Evolutionary conservation across 768 basidiomycete genomes (phyloP).

Genomic region (Termitomyces sp.): DNA sequence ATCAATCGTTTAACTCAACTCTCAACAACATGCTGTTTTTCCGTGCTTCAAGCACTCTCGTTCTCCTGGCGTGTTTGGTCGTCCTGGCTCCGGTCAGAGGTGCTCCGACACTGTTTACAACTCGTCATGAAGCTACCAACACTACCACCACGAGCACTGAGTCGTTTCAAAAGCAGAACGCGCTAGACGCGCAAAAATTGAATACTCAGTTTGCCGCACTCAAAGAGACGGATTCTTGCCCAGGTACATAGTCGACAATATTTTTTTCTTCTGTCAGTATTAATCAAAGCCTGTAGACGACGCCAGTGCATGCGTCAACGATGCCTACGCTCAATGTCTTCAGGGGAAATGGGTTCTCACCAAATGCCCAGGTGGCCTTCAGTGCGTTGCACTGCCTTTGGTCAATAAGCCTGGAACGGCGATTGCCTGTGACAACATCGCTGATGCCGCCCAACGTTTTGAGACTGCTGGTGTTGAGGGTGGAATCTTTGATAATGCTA

Average conservation of each 20-base stretch:
- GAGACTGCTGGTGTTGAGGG: slow-evolving; percentile 38
- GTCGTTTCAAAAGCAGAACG: slow-evolving; percentile 34
- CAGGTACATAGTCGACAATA: slow-evolving; percentile 25
- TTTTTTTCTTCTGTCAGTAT: slow-evolving; percentile 15
- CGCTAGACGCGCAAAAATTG: slow-evolving; percentile 43
- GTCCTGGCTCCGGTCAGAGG: slow-evolving; percentile 27
- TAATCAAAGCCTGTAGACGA: slow-evolving; percentile 23
- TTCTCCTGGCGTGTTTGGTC: slow-evolving; percentile 19
- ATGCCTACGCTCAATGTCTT: slow-evolving; percentile 41
- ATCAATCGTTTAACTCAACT: neutral
- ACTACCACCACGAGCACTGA: slow-evolving; percentile 9
- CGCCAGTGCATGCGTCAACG: slow-evolving; percentile 35
- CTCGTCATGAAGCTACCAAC: slow-evolving; percentile 22
- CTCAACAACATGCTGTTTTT: slow-evolving; percentile 2
- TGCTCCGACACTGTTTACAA: slow-evolving; percentile 26
- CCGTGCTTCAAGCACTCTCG: slow-evolving; percentile 4
- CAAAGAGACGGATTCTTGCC: slow-evolving; percentile 42
- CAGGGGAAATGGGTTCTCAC: slow-evolving; percentile 34
- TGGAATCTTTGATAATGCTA: slow-evolving; percentile 23
- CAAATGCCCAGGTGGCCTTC: slow-evolving; percentile 28
- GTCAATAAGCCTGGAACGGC: slow-evolving; percentile 43
- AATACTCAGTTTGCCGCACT: slow-evolving; percentile 46
- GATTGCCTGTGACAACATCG: slow-evolving; percentile 37
- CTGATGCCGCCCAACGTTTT: slow-evolving; percentile 38
- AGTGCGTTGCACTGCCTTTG: slow-evolving; percentile 48